Evolutionary conservation across 345 rosid species (phyloP).

Genomic region (Eucalyptus camaldulensis): DNA sequence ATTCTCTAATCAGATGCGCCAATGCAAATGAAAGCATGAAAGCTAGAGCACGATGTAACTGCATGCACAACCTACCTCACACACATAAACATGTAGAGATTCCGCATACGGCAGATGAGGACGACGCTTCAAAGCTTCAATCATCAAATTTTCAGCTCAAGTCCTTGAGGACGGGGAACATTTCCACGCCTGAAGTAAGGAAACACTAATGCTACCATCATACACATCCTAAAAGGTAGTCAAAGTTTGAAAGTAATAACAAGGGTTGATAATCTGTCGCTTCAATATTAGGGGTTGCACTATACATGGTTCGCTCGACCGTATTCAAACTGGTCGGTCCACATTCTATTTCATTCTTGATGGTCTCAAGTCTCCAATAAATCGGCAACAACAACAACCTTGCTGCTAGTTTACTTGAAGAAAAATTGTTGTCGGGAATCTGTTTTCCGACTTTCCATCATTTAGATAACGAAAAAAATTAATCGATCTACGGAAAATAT

Average conservation of each 20-base stretch:
- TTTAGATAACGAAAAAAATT: neutral
- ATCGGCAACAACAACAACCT: neutral
- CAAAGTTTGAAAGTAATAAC: neutral
- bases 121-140: neutral
- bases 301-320: neutral
- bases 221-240: neutral
- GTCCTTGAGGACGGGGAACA: neutral
- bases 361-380: neutral
- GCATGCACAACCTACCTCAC: neutral
- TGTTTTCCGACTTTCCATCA: neutral
- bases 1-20: neutral
- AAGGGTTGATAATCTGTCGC: neutral
- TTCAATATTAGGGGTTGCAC: neutral
- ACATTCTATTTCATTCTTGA: neutral
- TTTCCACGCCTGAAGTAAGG: neutral
- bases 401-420: neutral
- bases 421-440: rapidly evolving
- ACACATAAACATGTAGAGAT: neutral
- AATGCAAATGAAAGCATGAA: neutral
- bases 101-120: neutral
- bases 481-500: neutral
- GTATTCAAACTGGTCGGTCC: neutral
- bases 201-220: neutral
- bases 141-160: neutral
- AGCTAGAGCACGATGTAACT: neutral